Base-by-base conservation (phyloP, 805 yeast genomes). In the Spathaspora gorwiae region DNA sequence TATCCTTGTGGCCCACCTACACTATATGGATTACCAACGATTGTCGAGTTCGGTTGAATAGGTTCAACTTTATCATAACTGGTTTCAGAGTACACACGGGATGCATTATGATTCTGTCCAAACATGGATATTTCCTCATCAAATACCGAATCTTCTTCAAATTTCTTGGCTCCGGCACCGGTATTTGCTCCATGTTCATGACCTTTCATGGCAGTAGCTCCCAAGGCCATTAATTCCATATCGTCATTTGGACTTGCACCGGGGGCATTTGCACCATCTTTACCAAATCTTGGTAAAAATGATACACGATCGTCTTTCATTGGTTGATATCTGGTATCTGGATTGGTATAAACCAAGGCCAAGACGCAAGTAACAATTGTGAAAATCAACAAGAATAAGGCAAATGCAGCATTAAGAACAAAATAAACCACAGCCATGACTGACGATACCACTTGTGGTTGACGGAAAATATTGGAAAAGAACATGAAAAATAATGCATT, bases 291-390 rank as follows among this genome's bases (percentile, higher is more conserved):
- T 50, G 90, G 90, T 60, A 94, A 87, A 64, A 94, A 94, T n/a
- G 97, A 87, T 42, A 87, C 94, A 62, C 99, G 81, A 61, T 94
- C 99, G 65, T 94, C 99, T 56, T 85, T 86, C 85, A 92, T 86
- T 50, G 97, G 98, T 69, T 89, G 92, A 70, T 94, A 94, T 55
- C 96, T 79, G 8, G 92, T 81, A 66, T 94, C 99, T 43, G 99
- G 98, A 64, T 94, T 90, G 73, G 86, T 89, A 64, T 86, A 84
- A 30, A 90, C 54, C 56, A 94, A 65, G 0, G 97, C 96, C 65
- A 89, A 71, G 6, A 83, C 72, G 70, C 98, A 90, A 1, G 96
- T 87, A 34, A 90, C 80, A 55, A 94, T 82, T 39, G 96, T 90
- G 75, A 90, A 84, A 40, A 94, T 70, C 61, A 94, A 70, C 57